phyloP scores from a whole-genome alignment of 768 basidiomycete genomes.

The Tricholoma sp. region DNA sequence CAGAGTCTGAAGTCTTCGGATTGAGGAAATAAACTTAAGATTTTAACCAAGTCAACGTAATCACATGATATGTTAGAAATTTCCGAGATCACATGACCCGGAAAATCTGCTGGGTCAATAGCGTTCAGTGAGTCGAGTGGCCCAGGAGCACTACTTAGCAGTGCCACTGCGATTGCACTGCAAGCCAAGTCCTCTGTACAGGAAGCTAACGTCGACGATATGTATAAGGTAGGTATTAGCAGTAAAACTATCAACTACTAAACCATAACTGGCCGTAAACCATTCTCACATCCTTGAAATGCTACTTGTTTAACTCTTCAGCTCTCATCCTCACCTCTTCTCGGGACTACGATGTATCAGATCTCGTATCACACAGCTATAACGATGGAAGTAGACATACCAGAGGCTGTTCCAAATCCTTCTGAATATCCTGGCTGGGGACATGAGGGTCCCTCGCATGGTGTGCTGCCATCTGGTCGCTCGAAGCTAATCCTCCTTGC shows the following conservation, averaged over 20 bases:
- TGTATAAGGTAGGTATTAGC: background rate
- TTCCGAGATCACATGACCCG: too few relatives aligned
- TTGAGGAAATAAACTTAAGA: too few relatives aligned
- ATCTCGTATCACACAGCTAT: background rate
- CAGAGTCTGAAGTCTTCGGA: too few relatives aligned
- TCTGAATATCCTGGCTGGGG: constrained; percentile 38
- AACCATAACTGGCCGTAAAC: too few relatives aligned
- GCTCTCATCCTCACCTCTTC: constrained; percentile 44
- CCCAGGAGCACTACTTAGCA: too few relatives aligned
- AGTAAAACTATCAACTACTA: background rate
- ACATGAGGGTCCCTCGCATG: constrained; percentile 48
- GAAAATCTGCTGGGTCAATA: too few relatives aligned
- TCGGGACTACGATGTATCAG: constrained; percentile 32
- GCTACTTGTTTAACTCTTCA: constrained; percentile 38
- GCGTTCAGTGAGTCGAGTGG: too few relatives aligned
- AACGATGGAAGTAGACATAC: constrained; percentile 24
- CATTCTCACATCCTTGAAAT: background rate
- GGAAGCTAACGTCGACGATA: background rate
- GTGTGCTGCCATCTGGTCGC: constrained; percentile 38
- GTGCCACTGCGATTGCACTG: too few relatives aligned
- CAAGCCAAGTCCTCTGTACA: too few relatives aligned
- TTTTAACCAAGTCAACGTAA: too few relatives aligned
- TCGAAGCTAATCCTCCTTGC: constrained; percentile 29
- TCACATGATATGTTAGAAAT: too few relatives aligned
- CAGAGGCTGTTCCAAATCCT: constrained; percentile 41